These are phyloP conservation scores for Pestalotiopsis sp. DNA, from an alignment of 2,329 filamentous ascomycete genomes.

Conservation along the genomic window DNA sequence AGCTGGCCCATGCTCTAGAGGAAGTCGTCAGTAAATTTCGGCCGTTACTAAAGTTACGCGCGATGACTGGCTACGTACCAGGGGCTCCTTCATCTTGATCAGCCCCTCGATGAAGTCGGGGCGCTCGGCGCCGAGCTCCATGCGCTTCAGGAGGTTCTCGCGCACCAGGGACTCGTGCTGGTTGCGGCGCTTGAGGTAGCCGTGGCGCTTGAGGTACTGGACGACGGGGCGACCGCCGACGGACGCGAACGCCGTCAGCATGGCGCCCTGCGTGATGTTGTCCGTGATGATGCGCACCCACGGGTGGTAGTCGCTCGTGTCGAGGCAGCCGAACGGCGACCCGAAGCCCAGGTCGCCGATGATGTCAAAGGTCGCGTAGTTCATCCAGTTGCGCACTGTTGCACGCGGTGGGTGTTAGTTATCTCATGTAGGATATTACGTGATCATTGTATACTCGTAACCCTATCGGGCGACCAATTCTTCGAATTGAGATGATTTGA, in stretches of 20 bases:
- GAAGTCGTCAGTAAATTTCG: background rate
- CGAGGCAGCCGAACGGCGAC: constrained; percentile 41
- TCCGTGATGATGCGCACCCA: constrained; percentile 36
- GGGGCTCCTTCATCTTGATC: constrained; percentile 29
- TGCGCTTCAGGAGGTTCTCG: constrained; percentile 29
- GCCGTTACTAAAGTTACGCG: background rate
- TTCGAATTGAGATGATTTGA: no score
- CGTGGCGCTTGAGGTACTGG: constrained; percentile 17
- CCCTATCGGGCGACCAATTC: no score
- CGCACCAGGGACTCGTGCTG: constrained; percentile 23
- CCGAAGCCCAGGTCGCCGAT: constrained; percentile 51
- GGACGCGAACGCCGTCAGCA: constrained; percentile 18
- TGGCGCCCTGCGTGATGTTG: constrained; percentile 25
- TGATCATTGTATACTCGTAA: no score
- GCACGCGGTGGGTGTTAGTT: background rate
- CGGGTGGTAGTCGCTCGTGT: constrained; percentile 34
- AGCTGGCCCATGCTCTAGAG: constrained; percentile 18
- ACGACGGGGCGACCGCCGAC: constrained; percentile 21
- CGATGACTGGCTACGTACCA: constrained; percentile 11
- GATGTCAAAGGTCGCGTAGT: constrained; percentile 44
- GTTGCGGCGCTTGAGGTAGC: constrained; percentile 20
- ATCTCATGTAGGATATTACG: no score
- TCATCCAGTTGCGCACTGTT: constrained; percentile 39
- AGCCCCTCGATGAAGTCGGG: constrained; percentile 36
- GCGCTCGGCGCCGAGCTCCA: constrained; percentile 28